These are phyloP conservation scores for Cutaneotrichosporon sp. DNA, from an alignment of 1,284 basidiomycete genomes.

Conservation along the genomic window DNA sequence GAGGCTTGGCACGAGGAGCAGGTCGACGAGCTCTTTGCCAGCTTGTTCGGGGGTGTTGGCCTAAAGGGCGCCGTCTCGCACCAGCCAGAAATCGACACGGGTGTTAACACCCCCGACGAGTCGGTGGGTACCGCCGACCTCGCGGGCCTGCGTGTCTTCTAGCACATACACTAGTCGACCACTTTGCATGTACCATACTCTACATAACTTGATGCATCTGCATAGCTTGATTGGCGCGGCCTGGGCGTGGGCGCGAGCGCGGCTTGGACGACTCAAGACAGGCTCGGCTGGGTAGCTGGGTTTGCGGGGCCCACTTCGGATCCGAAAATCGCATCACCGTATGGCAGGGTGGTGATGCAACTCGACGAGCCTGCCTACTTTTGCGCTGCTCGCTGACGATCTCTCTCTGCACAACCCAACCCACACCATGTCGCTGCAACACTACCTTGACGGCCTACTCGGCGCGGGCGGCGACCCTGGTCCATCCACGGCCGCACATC, in stretches of 20 bases:
- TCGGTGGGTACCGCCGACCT: constrained; percentile 8
- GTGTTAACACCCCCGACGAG: neutral
- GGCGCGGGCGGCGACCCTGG: constrained; percentile 7
- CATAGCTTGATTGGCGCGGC: neutral
- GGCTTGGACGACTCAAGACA: no score
- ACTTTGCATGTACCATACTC: neutral
- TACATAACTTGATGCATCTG: neutral
- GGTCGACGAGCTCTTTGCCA: constrained; percentile 83
- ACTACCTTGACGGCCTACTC: constrained; percentile 13
- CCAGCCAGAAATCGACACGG: neutral
- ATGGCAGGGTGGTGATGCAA: neutral
- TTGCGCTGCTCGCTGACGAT: neutral
- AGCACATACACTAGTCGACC: neutral
- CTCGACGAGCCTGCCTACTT: no score
- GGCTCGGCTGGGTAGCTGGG: no score
- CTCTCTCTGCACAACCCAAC: neutral
- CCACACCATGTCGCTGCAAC: constrained; percentile 12
- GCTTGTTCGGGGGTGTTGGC: constrained; percentile 60
- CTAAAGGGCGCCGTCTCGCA: constrained; percentile 8
- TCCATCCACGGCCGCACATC: constrained; percentile 8
- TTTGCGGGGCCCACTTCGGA: constrained; percentile 10
- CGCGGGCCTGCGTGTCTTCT: constrained; percentile 17
- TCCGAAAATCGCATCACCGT: constrained; percentile 3
- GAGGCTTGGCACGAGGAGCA: constrained; percentile 84
- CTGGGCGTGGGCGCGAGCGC: neutral